These are phyloP conservation scores for Leccinum disarticulatum DNA, from an alignment of 768 basidiomycete species.

Conservation along the genomic window DNA sequence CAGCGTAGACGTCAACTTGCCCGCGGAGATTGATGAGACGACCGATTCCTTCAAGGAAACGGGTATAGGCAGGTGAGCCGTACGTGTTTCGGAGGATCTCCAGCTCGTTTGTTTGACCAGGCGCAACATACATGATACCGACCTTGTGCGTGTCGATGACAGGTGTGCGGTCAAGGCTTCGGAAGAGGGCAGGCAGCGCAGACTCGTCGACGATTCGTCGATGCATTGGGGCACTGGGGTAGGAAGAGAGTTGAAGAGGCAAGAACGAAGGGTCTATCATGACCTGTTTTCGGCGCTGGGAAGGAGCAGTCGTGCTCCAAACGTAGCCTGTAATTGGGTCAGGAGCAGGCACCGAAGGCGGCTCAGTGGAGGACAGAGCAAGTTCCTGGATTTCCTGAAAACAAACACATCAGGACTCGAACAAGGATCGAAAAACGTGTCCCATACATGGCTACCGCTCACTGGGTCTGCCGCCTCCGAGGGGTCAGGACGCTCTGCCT, in stretches of 20 bases:
- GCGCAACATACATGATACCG: conserved; percentile 93
- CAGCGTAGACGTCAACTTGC: conserved; percentile 90
- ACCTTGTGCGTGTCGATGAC: conserved; percentile 98
- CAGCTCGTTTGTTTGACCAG: conserved; percentile 79
- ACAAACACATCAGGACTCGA: conserved; percentile 7
- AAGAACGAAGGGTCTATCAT: conserved; percentile 83
- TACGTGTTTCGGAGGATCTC: conserved; percentile 89
- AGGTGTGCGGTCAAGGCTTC: conserved; percentile 76
- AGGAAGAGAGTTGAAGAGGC: conserved; percentile 81
- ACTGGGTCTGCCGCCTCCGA: conserved; percentile 12
- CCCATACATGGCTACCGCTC: conserved; percentile 12
- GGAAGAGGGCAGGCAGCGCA: conserved; percentile 56
- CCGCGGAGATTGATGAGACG: conserved; percentile 84
- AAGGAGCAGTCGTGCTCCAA: conserved; percentile 85
- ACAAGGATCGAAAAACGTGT: background rate
- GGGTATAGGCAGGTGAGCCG: conserved; percentile 93
- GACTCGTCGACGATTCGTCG: conserved; percentile 54
- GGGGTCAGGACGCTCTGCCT: conserved; percentile 29
- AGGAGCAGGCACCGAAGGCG: conserved; percentile 42
- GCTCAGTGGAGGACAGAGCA: conserved; percentile 2
- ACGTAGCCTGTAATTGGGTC: conserved; percentile 83
- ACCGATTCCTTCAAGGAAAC: conserved; percentile 89
- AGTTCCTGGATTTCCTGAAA: conserved; percentile 25
- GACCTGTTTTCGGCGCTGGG: conserved; percentile 86
- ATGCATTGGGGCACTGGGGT: conserved; percentile 44